Evolutionary conservation across 257 asterid species (phyloP).

Genomic region (Perilla frutescens): DNA sequence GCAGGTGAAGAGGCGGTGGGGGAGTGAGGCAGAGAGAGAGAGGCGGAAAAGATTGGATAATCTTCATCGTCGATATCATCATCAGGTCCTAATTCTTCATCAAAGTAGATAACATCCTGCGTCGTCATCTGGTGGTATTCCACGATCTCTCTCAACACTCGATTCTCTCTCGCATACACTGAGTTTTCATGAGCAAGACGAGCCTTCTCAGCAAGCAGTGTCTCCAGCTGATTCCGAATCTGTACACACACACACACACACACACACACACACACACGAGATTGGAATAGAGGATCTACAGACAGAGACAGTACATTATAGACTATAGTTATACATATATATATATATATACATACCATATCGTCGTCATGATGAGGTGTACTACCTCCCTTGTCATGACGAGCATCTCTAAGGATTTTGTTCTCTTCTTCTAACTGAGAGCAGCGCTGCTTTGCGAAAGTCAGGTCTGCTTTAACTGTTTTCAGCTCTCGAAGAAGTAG

Average conservation of each 20-base stretch:
- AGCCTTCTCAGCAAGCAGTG: constrained; percentile 91
- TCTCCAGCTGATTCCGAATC: constrained; percentile 91
- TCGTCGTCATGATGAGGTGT: constrained; percentile 70
- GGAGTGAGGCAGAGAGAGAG: constrained; percentile 19
- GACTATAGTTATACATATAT: neutral
- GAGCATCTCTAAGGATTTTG: constrained; percentile 74
- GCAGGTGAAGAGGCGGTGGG: constrained; percentile 11
- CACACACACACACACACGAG: neutral
- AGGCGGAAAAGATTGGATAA: constrained; percentile 40
- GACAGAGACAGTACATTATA: neutral
- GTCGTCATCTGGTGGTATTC: constrained; percentile 89
- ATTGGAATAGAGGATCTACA: neutral
- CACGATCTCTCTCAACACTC: constrained; percentile 93
- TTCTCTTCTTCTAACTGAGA: constrained; percentile 95
- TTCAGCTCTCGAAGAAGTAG: constrained; percentile 89
- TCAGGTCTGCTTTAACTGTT: constrained; percentile 83
- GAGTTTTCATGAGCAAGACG: constrained; percentile 87
- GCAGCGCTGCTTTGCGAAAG: constrained; percentile 78
- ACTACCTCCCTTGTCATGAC: constrained; percentile 64
- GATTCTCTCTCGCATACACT: constrained; percentile 83
- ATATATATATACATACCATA: constrained; percentile 53
- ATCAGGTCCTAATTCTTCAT: constrained; percentile 53
- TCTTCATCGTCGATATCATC: constrained; percentile 69
- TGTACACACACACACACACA: neutral
- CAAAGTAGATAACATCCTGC: constrained; percentile 88